Evolutionary conservation across 768 basidiomycete species (phyloP).

Genomic region (Kwoniella mangroviensis): DNA sequence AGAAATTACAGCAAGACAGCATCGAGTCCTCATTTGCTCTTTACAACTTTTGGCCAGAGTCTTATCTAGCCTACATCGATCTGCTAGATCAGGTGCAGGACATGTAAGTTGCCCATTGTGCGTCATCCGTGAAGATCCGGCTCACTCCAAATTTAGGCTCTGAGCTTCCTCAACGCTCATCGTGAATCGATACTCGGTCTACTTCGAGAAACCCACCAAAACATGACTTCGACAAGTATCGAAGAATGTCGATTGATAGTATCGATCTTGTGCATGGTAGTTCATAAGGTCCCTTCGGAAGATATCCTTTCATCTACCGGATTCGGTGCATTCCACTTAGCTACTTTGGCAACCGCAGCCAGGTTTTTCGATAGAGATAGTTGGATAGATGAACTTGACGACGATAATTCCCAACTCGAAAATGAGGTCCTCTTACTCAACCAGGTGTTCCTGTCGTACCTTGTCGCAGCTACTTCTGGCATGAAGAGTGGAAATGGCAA

Average conservation of each 20-base stretch:
- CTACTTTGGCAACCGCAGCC: constrained; percentile 75
- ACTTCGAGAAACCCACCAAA: constrained; percentile 73
- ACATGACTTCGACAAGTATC: constrained; percentile 68
- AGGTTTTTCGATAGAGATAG: constrained; percentile 68
- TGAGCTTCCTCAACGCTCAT: constrained; percentile 81
- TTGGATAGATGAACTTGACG: constrained; percentile 64
- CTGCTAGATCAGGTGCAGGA: constrained; percentile 34
- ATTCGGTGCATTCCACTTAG: constrained; percentile 82
- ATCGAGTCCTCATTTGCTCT: constrained; percentile 85
- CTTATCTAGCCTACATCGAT: constrained; percentile 71
- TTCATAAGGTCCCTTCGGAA: constrained; percentile 72
- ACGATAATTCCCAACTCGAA: constrained; percentile 24
- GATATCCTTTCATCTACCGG: constrained; percentile 69
- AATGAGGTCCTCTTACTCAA: constrained; percentile 33
- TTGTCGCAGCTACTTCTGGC: constrained; percentile 37
- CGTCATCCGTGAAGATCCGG: not conserved
- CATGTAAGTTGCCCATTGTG: constrained; percentile 31
- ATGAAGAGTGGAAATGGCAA: constrained; percentile 41
- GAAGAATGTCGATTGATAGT: constrained; percentile 82
- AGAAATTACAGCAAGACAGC: constrained; percentile 73
- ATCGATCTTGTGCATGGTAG: constrained; percentile 69
- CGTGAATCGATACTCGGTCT: constrained; percentile 81
- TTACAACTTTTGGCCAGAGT: constrained; percentile 79
- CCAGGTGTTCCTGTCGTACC: constrained; percentile 45
- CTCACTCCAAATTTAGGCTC: constrained; percentile 62